Base-by-base conservation (phyloP, 148 eudicot species). In the Vaccinium darrowii region DNA sequence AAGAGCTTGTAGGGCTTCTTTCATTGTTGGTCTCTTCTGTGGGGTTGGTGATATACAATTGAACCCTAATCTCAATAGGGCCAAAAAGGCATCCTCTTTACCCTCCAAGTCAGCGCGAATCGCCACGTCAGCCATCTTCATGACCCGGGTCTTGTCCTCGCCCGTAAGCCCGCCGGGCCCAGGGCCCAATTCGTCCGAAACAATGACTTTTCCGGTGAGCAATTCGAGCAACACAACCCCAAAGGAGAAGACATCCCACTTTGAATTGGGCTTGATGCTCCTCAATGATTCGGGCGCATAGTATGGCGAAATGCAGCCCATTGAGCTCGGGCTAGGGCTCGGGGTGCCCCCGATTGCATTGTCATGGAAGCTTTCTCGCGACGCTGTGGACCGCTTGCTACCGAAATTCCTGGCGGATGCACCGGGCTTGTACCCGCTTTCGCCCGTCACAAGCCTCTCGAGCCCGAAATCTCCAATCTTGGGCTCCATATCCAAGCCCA, bases 181-280 rank as follows among this genome's bases (percentile, higher is more conserved):
- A 0, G 95, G 95, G 13, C 95, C 95, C 47, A 91, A 83, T 52
- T 97, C 99, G 14, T 97, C 99, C 1, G 98, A 91, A n/a, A 87
- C 87, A 72, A 94, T 84, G 19, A 94, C 92, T 81, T 95, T 95
- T 5, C 99, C 99, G 0, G 99, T 93, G 23, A 97, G 43, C 76
- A 97, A 67, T 69, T 97, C 99, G 0, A 97, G 92, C 89, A 97
- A 78, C 54, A 97, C 88, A 7, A 97, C 95, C 25, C 99, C 99
- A n/a, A 90, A 97, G 0, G 99, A 92, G 88, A 86, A 97, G n/a
- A 95, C 96, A 60, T 97, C 99, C 98, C 98, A 95, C 71, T 97
- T 97, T 0, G 91, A 73, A 83, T 82, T 90, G 33, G 98, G 93
- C 89, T 97, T 97, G 8, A 97, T 88, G 84, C 92, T 97, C 39